These are phyloP conservation scores for Mucor circinelloides DNA, from an alignment of 371 early-diverging fungal genomes.

Conservation along the genomic window DNA sequence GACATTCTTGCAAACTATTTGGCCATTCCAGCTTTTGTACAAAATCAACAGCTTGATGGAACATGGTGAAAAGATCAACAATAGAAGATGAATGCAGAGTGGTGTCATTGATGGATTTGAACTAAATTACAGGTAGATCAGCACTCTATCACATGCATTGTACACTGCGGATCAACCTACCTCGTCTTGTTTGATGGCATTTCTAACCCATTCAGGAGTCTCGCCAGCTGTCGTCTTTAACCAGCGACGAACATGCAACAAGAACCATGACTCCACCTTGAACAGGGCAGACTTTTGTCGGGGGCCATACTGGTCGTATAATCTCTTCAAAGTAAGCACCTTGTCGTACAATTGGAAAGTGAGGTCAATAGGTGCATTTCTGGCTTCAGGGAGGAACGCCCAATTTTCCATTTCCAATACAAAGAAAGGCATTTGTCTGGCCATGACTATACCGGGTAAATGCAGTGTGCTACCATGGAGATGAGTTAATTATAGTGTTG, in stretches of 20 bases:
- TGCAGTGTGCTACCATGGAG: constrained; percentile 29
- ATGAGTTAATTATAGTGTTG: not conserved
- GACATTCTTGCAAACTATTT: constrained; percentile 65
- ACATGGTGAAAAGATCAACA: constrained; percentile 76
- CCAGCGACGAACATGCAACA: constrained; percentile 63
- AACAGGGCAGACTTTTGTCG: constrained; percentile 54
- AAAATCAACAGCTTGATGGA: constrained; percentile 75
- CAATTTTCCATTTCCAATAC: constrained; percentile 58
- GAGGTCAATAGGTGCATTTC: constrained; percentile 48
- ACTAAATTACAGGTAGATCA: constrained; percentile 37
- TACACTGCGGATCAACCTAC: constrained; percentile 29
- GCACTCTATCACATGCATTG: not conserved
- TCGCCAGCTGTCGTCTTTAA: constrained; percentile 56
- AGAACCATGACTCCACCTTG: constrained; percentile 69
- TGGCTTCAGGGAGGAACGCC: constrained; percentile 46
- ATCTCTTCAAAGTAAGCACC: constrained; percentile 45
- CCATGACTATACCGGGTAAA: constrained; percentile 51
- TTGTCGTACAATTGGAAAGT: constrained; percentile 58
- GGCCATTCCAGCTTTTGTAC: constrained; percentile 80
- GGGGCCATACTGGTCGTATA: constrained; percentile 54
- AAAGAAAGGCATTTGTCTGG: constrained; percentile 57
- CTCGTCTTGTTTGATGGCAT: constrained; percentile 66
- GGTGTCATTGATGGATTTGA: constrained; percentile 59
- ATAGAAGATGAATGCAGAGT: constrained; percentile 81
- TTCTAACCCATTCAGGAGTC: constrained; percentile 64